A percentile compares a stretch with the other conserved stretches of the same genome.
Conservation (phyloP, 768 basidiomycete genomes). For the Rhizopogon rudus region DNA sequence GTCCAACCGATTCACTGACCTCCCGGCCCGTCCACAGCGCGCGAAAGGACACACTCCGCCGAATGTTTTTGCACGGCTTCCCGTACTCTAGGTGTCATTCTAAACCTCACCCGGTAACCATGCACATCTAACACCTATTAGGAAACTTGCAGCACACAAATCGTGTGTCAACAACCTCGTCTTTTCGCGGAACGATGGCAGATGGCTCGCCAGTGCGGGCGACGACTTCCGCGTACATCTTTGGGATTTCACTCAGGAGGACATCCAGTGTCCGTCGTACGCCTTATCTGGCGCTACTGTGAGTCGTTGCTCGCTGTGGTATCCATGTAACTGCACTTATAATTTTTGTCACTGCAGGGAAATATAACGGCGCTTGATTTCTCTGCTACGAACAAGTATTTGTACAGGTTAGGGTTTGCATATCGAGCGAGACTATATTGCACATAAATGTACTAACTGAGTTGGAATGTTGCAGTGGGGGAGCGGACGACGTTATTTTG, state of each 20-base stretch:
- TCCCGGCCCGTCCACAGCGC: slow-evolving; percentile 11
- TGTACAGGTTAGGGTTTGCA: slow-evolving; percentile 52
- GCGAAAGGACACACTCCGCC: slow-evolving; percentile 14
- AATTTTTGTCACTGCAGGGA: slow-evolving; percentile 35
- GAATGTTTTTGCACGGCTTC: slow-evolving; percentile 22
- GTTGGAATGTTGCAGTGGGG: slow-evolving; percentile 37
- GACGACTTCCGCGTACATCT: slow-evolving; percentile 55
- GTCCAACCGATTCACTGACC: too few species aligned
- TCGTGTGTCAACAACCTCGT: slow-evolving; percentile 62
- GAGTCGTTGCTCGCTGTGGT: slow-evolving; percentile 3
- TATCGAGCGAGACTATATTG: background rate
- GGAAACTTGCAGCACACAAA: slow-evolving; percentile 38
- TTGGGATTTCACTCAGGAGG: slow-evolving; percentile 66
- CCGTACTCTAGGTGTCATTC: slow-evolving; percentile 27
- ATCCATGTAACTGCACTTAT: too few species aligned
- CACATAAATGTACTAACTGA: background rate
- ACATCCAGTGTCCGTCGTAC: slow-evolving; percentile 37
- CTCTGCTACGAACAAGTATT: slow-evolving; percentile 56
- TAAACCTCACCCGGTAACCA: background rate
- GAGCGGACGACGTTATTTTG: slow-evolving; percentile 44
- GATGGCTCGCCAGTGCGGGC: slow-evolving; percentile 64
- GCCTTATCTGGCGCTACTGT: slow-evolving; percentile 41
- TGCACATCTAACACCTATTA: slow-evolving; percentile 9
- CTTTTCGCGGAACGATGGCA: slow-evolving; percentile 56
- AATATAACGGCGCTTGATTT: slow-evolving; percentile 71